These are phyloP conservation scores for Aphanomyces cochlioides DNA, from an alignment of 352 stramenopile species.

Conservation along the genomic window DNA sequence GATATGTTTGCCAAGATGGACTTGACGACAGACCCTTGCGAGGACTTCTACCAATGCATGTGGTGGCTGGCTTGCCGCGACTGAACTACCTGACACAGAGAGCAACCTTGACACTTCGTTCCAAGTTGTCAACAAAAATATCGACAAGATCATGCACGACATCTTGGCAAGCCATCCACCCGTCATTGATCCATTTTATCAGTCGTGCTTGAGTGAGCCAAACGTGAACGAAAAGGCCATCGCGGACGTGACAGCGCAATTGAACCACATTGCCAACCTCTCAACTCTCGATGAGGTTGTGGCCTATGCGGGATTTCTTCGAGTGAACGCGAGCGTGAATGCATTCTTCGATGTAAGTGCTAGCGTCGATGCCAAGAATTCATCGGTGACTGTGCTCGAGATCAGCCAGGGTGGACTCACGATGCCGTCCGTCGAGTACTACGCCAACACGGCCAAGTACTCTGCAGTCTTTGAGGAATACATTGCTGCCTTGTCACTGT, in stretches of 20 bases:
- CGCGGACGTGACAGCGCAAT: slow-evolving; percentile 39
- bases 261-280: slow-evolving; percentile 41
- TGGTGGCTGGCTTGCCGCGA: slow-evolving; percentile 53
- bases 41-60: slow-evolving; percentile 76
- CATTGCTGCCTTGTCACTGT: not conserved
- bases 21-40: slow-evolving; percentile 50
- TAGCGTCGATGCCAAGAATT: slow-evolving; percentile 45
- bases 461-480: slow-evolving; percentile 36
- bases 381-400: slow-evolving; percentile 44
- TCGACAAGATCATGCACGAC: slow-evolving; percentile 50
- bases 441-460: slow-evolving; percentile 49
- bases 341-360: slow-evolving; percentile 54
- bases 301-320: slow-evolving; percentile 41
- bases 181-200: slow-evolving; percentile 54
- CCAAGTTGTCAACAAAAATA: slow-evolving; percentile 46
- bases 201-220: slow-evolving; percentile 47
- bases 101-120: slow-evolving; percentile 54
- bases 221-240: slow-evolving; percentile 46
- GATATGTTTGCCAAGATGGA: slow-evolving; percentile 52
- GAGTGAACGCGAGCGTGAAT: slow-evolving; percentile 41
- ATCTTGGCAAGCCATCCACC: slow-evolving; percentile 51
- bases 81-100: slow-evolving; percentile 47
- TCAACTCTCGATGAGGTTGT: slow-evolving; percentile 46
- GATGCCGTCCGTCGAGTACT: slow-evolving; percentile 59
- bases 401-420: slow-evolving; percentile 55